These are phyloP conservation scores for Rhodotorula toruloides DNA, from an alignment of 768 basidiomycete species.

Conservation along the genomic window DNA sequence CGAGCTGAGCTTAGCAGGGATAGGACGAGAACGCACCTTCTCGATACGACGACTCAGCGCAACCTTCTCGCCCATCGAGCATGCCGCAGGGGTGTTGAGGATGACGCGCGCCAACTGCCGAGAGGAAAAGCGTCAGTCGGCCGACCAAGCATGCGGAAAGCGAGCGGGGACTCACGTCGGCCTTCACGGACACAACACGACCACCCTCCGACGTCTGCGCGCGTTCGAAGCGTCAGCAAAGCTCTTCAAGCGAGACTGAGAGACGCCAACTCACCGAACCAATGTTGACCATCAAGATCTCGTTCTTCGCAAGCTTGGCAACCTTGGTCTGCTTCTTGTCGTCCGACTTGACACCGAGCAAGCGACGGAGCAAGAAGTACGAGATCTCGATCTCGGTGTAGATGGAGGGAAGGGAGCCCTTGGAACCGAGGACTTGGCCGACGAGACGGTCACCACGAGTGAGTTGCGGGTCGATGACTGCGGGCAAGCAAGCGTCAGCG, in stretches of 20 bases:
- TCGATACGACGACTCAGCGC: conserved; percentile 89
- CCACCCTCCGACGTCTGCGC: conserved; percentile 84
- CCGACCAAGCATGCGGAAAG: conserved; percentile 62
- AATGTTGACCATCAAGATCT: conserved; percentile 92
- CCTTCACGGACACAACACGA: conserved; percentile 86
- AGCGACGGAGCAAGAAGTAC: conserved; percentile 85
- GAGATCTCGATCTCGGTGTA: conserved; percentile 90
- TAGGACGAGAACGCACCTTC: conserved; percentile 61
- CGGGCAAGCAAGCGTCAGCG: not conserved
- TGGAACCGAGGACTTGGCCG: conserved; percentile 90
- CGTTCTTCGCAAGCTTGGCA: conserved; percentile 81
- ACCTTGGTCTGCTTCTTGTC: conserved; percentile 96
- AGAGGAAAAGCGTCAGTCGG: too few species aligned
- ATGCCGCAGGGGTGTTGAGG: conserved; percentile 88
- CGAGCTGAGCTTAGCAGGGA: not conserved
- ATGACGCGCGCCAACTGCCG: too few species aligned
- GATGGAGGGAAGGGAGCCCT: conserved; percentile 87
- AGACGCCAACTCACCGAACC: conserved; percentile 52
- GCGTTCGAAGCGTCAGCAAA: not conserved
- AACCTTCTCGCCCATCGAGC: conserved; percentile 95
- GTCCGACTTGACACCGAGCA: conserved; percentile 97
- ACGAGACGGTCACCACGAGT: conserved; percentile 95
- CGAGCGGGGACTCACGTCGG: conserved; percentile 59
- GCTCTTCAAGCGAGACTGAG: not conserved
- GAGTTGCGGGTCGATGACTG: conserved; percentile 70